Conservation (phyloP, 129 eudicot species). For the Saussurea involucrata region DNA sequence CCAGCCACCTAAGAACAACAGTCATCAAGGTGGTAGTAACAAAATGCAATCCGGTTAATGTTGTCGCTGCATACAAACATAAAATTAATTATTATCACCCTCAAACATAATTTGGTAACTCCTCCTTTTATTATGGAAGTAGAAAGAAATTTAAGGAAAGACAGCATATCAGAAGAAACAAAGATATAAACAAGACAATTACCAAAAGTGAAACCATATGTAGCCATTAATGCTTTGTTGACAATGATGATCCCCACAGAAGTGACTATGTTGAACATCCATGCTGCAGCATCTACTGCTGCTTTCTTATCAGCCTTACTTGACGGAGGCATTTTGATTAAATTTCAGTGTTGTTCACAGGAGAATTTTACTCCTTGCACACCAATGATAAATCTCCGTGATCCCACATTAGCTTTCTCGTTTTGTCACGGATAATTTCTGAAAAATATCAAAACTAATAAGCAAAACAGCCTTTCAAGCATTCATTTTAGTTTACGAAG, state of each 20-base stretch:
- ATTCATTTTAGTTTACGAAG: neutral
- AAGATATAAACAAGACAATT: neutral
- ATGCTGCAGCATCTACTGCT: conserved; percentile 72
- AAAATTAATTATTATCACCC: neutral
- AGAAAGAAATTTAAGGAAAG: neutral
- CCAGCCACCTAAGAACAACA: conserved; percentile 65
- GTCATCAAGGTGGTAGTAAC: conserved; percentile 78
- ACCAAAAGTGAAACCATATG: conserved; percentile 86
- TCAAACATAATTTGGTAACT: neutral
- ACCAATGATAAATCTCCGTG: conserved; percentile 6
- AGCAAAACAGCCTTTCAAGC: neutral
- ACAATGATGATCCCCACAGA: conserved; percentile 90
- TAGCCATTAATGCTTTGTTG: conserved; percentile 89
- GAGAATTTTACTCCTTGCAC: conserved; percentile 33
- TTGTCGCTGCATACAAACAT: conserved; percentile 63
- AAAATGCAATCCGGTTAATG: conserved; percentile 83
- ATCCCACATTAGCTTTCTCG: conserved; percentile 27
- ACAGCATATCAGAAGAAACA: neutral
- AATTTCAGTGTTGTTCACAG: conserved; percentile 12
- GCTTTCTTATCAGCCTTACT: conserved; percentile 88
- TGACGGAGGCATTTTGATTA: conserved; percentile 49
- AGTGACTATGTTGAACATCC: conserved; percentile 91
- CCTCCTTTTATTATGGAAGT: neutral
- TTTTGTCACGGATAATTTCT: conserved; percentile 16
- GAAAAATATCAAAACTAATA: conserved; percentile 2